Evolutionary conservation across 441 rosid genomes (phyloP).

Genomic region (Erysimum cheiri): DNA sequence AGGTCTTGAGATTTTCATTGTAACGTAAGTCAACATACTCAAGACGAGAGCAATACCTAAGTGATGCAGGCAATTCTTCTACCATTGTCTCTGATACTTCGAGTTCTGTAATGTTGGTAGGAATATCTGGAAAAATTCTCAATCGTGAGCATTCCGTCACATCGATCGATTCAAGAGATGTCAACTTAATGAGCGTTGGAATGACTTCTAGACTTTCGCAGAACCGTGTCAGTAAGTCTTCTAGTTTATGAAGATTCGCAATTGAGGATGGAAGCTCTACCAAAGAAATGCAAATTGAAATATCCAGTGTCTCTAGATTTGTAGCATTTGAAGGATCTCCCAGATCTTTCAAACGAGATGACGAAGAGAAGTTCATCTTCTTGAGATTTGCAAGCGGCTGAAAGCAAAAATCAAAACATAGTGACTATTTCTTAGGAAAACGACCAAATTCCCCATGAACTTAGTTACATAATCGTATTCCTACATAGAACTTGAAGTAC

Average conservation of each 20-base stretch:
- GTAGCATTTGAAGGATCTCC: slow-evolving; percentile 7
- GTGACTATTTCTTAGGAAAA: not conserved
- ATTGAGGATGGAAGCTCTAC: slow-evolving; percentile 31
- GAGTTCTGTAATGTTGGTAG: not conserved
- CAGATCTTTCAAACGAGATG: not conserved
- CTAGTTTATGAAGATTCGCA: not conserved
- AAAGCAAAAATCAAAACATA: not conserved
- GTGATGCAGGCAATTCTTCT: not conserved
- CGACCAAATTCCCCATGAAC: too few relatives aligned
- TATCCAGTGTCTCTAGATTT: not conserved
- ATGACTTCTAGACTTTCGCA: not conserved
- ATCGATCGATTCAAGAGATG: not conserved
- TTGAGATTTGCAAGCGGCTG: slow-evolving; percentile 1
- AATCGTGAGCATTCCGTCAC: not conserved
- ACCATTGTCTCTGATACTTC: not conserved
- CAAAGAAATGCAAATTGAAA: slow-evolving; percentile 10
- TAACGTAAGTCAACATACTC: fast-evolving
- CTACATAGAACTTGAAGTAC: too few relatives aligned
- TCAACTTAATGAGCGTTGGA: not conserved
- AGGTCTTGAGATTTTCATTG: not conserved
- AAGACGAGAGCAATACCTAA: not conserved
- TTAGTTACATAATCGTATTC: too few relatives aligned
- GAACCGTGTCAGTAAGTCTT: fast-evolving
- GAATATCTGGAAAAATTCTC: not conserved
- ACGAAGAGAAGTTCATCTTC: not conserved